These are phyloP conservation scores for Pichia rugopelliculosa DNA, from an alignment of 805 yeast species.

Conservation along the genomic window DNA sequence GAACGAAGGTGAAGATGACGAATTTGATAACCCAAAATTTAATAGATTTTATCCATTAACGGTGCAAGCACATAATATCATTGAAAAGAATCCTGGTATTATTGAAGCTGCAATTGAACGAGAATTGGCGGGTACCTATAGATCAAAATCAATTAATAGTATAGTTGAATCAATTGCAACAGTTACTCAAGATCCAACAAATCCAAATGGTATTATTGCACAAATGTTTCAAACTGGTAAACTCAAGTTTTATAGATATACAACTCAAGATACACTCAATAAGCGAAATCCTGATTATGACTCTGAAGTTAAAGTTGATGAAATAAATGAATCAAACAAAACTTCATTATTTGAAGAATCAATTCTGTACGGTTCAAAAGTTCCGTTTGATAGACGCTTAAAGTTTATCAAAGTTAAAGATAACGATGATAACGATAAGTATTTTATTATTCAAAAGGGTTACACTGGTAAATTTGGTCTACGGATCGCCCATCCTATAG, in stretches of 20 bases:
- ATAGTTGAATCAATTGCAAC: slow-evolving; percentile 12
- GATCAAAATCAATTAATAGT: slow-evolving; percentile 8
- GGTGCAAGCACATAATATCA: slow-evolving; percentile 50
- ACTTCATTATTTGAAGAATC: not conserved
- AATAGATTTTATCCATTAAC: slow-evolving; percentile 49
- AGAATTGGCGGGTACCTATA: slow-evolving; percentile 41
- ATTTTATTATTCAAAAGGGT: not conserved
- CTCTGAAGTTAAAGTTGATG: not conserved
- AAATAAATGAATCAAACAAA: not conserved
- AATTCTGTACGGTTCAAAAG: not conserved
- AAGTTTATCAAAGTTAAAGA: not conserved
- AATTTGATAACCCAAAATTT: slow-evolving; percentile 24
- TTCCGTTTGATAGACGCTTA: not conserved
- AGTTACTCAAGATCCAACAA: slow-evolving; percentile 19
- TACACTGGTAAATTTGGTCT: not conserved
- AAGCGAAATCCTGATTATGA: not conserved
- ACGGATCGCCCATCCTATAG: not conserved
- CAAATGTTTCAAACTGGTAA: slow-evolving; percentile 44
- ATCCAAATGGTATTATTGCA: slow-evolving; percentile 10
- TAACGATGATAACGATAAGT: not conserved
- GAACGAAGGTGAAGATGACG: slow-evolving; percentile 12
- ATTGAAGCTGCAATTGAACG: slow-evolving; percentile 50
- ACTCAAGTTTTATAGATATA: slow-evolving; percentile 55
- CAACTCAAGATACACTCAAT: slow-evolving; percentile 9
- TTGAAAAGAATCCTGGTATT: slow-evolving; percentile 42